These are phyloP conservation scores for Periconia sp. DNA, from an alignment of 2,329 filamentous ascomycete species.

Conservation along the genomic window DNA sequence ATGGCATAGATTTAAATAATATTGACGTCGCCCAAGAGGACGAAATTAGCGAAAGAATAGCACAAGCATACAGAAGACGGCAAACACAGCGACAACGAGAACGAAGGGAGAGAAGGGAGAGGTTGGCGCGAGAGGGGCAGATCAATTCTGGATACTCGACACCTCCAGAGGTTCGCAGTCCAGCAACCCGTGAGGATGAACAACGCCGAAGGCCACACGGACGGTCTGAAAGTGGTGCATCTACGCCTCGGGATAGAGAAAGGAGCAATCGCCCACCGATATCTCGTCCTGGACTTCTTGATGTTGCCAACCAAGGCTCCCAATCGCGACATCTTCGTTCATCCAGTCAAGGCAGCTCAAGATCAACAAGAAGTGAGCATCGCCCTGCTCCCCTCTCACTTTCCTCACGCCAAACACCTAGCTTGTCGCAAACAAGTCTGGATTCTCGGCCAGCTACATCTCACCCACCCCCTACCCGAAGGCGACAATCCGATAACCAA, in stretches of 20 bases:
- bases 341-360: slow-evolving; percentile 50
- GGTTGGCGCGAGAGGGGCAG: slow-evolving; percentile 43
- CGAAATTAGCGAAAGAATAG: slow-evolving; percentile 86
- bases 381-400: slow-evolving; percentile 25
- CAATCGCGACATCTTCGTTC: slow-evolving; percentile 45
- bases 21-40: slow-evolving; percentile 84
- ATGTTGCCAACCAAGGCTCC: slow-evolving; percentile 40
- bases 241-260: slow-evolving; percentile 33
- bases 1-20: slow-evolving; percentile 86
- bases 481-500: slow-evolving; percentile 45
- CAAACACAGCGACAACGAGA: slow-evolving; percentile 65
- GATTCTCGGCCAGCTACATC: slow-evolving; percentile 38
- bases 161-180: slow-evolving; percentile 28
- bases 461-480: slow-evolving; percentile 24
- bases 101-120: slow-evolving; percentile 34
- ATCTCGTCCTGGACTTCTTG: slow-evolving; percentile 50
- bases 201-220: slow-evolving; percentile 34
- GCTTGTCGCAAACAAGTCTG: slow-evolving; percentile 69
- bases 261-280: slow-evolving; percentile 43
- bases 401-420: slow-evolving; percentile 49
- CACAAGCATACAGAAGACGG: slow-evolving; percentile 79
- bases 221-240: slow-evolving; percentile 38
- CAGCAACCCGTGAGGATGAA: slow-evolving; percentile 32
- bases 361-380: slow-evolving; percentile 36
- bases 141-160: slow-evolving; percentile 26